A percentile compares a stretch with the other conserved stretches of the same genome.
Conservation (phyloP, 1,284 basidiomycete species). For the Trichosporon sp. region DNA sequence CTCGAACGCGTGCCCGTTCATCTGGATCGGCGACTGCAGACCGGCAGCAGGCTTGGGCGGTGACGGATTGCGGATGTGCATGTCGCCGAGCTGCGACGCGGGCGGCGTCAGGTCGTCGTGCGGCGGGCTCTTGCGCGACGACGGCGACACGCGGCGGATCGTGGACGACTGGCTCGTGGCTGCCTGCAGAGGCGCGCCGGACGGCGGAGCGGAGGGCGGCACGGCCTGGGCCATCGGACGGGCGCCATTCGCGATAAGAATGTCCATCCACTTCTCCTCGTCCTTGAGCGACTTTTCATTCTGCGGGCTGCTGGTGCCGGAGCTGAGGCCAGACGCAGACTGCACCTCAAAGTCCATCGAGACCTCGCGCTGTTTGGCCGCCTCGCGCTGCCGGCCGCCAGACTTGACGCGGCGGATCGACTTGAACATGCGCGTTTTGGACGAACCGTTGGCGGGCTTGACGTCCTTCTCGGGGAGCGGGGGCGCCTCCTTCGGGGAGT, state of each 20-base stretch:
- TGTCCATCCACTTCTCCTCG: slow-evolving; percentile 60
- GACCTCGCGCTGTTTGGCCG: slow-evolving; percentile 49
- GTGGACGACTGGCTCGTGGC: background rate
- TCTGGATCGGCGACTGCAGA: slow-evolving; percentile 11
- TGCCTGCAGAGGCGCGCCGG: background rate
- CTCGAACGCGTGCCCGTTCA: background rate
- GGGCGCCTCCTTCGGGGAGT: background rate
- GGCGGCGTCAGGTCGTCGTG: slow-evolving; percentile 14
- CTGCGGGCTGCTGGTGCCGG: slow-evolving; percentile 45
- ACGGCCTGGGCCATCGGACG: slow-evolving; percentile 55
- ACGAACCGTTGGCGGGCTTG: slow-evolving; percentile 58
- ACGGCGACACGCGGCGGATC: background rate
- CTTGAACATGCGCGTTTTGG: slow-evolving; percentile 45
- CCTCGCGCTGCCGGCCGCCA: slow-evolving; percentile 37
- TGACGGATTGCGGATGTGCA: background rate
- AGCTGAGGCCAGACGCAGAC: slow-evolving; percentile 36
- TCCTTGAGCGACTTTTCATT: slow-evolving; percentile 24
- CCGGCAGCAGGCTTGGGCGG: background rate
- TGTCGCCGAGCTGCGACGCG: slow-evolving; percentile 2
- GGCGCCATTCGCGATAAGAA: slow-evolving; percentile 64
- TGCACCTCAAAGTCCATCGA: slow-evolving; percentile 45
- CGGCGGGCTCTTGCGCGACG: background rate
- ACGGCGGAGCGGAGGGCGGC: background rate
- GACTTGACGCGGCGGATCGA: slow-evolving; percentile 30
- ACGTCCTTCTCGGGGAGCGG: slow-evolving; percentile 41